Evolutionary conservation across 306 rosid genomes (phyloP).

Genomic region (Medicago lupulina): DNA sequence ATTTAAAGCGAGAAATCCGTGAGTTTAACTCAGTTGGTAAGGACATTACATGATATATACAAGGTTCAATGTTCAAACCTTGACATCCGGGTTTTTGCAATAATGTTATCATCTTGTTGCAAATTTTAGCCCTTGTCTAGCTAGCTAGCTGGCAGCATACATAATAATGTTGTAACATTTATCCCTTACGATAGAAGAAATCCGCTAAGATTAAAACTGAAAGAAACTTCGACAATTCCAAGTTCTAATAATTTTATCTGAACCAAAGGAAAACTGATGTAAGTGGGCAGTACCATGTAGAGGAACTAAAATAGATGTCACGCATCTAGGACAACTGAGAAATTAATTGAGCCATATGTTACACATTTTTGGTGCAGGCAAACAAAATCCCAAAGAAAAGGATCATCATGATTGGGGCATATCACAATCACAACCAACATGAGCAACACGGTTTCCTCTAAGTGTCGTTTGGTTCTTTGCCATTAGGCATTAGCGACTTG

Average conservation of each 20-base stretch:
- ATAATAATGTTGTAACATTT: too few species aligned
- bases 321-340: neutral
- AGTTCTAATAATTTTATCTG: neutral
- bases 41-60: too few species aligned
- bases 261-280: neutral
- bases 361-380: slow-evolving; percentile 34
- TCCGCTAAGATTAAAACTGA: neutral
- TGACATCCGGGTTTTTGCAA: too few species aligned
- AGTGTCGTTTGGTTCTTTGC: slow-evolving; percentile 31
- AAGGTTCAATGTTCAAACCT: too few species aligned
- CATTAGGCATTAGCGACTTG: neutral
- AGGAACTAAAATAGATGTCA: slow-evolving; percentile 15
- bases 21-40: too few species aligned
- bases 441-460: slow-evolving; percentile 26
- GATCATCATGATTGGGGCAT: neutral
- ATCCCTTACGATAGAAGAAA: too few species aligned
- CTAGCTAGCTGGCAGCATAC: too few species aligned
- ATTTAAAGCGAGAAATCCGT: too few species aligned
- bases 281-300: slow-evolving; percentile 9
- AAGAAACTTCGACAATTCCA: neutral
- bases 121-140: too few species aligned
- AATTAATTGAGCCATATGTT: slow-evolving; percentile 11
- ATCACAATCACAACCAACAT: slow-evolving; percentile 1
- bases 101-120: too few species aligned
- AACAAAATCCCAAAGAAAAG: slow-evolving; percentile 23